Conservation (phyloP, 1,139 yeast genomes). For the Candida neerlandica region DNA sequence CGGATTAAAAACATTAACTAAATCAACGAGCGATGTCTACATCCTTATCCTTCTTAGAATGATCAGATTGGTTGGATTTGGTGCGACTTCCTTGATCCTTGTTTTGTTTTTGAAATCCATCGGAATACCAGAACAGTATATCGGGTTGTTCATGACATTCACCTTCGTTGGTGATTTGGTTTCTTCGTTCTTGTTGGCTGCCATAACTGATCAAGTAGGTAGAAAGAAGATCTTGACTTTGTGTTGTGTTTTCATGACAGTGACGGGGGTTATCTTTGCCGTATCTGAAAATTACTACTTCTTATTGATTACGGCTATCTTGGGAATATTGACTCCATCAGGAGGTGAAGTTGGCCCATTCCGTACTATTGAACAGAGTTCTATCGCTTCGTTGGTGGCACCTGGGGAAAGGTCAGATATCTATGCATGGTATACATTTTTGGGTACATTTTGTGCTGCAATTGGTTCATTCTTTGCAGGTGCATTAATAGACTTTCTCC, state of each 20-base stretch:
- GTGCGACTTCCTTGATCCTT: constrained; percentile 43
- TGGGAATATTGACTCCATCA: constrained; percentile 44
- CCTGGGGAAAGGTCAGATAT: constrained; percentile 38
- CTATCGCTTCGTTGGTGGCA: constrained; percentile 37
- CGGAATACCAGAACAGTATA: constrained; percentile 30
- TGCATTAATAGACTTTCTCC: constrained; percentile 25
- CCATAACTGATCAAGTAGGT: constrained; percentile 80
- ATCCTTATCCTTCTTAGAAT: constrained; percentile 35
- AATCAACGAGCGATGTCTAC: constrained; percentile 31
- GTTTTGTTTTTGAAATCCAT: constrained; percentile 39
- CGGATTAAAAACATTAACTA: constrained; percentile 29
- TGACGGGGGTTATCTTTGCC: constrained; percentile 34
- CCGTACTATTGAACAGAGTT: constrained; percentile 43
- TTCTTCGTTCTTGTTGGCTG: constrained; percentile 70
- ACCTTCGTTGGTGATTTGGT: constrained; percentile 80
- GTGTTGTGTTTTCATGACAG: constrained; percentile 31
- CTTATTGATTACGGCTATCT: constrained; percentile 27
- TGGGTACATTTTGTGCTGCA: constrained; percentile 41
- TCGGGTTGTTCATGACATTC: constrained; percentile 53
- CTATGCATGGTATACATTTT: constrained; percentile 46
- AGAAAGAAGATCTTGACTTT: constrained; percentile 30
- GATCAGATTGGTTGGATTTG: constrained; percentile 43
- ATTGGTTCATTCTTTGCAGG: constrained; percentile 40
- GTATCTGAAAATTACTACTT: constrained; percentile 23
- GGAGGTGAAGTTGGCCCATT: constrained; percentile 51